Evolutionary conservation across 2,329 filamentous ascomycete species (phyloP).

Genomic region (Exserohilum rostratum): DNA sequence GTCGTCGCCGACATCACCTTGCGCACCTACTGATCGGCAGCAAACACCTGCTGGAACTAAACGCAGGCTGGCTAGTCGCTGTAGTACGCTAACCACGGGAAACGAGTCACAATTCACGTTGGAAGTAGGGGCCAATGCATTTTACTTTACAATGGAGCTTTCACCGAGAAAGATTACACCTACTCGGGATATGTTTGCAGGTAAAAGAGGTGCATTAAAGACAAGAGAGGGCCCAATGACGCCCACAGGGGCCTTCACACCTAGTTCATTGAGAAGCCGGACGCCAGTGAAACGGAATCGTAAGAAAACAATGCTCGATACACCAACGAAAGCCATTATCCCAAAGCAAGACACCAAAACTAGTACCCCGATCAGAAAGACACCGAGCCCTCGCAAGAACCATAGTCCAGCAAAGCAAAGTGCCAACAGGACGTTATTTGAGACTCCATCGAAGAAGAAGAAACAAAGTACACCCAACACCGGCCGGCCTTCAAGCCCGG

Average conservation of each 20-base stretch:
- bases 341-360: neutral
- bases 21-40: slow-evolving; percentile 16
- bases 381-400: slow-evolving; percentile 9
- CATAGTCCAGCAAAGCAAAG: neutral
- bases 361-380: neutral
- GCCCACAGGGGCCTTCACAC: neutral
- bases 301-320: neutral
- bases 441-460: neutral
- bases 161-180: slow-evolving; percentile 20
- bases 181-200: slow-evolving; percentile 11
- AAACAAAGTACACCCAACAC: neutral
- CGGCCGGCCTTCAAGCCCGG: slow-evolving; percentile 5
- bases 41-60: neutral
- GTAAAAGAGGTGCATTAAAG: slow-evolving; percentile 6
- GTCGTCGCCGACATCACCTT: slow-evolving; percentile 23
- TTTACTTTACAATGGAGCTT: slow-evolving; percentile 30
- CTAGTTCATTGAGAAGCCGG: neutral
- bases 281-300: neutral
- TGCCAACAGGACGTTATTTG: neutral
- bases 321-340: neutral
- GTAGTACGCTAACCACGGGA: neutral
- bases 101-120: slow-evolving; percentile 9
- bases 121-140: slow-evolving; percentile 26
- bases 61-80: slow-evolving; percentile 7
- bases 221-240: no score